These are phyloP conservation scores for Smithsoniella earleae DNA, from an alignment of 163 green algal genomes.

Conservation along the genomic window DNA sequence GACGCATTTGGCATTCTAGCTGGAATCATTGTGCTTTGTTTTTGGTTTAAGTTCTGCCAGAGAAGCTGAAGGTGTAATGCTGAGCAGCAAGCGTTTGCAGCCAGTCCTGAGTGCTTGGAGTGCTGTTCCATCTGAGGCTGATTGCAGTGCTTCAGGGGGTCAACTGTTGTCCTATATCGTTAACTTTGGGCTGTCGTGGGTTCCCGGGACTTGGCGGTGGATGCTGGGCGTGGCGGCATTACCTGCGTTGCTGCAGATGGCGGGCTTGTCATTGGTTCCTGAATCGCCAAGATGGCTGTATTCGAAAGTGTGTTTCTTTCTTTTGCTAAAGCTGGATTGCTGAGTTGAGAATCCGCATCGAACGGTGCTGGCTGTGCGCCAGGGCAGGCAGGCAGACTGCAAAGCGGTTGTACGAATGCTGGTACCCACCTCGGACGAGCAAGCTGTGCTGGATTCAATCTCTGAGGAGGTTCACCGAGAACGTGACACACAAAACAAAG, in stretches of 20 bases:
- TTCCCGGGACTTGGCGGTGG: conserved; percentile 55
- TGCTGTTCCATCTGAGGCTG: too few species aligned
- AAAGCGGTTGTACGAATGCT: not conserved
- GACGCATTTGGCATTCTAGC: too few species aligned
- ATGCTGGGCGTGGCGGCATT: conserved; percentile 63
- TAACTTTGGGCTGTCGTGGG: conserved; percentile 53
- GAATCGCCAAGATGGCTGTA: conserved; percentile 51
- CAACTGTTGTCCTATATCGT: conserved; percentile 63
- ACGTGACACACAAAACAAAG: not conserved
- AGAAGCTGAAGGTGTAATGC: too few species aligned
- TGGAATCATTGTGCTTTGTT: too few species aligned
- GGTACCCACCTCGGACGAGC: not conserved
- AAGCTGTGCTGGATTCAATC: not conserved
- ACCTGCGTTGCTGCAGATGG: conserved; percentile 47
- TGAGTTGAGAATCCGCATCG: too few species aligned
- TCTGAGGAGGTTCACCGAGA: not conserved
- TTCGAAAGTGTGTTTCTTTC: conserved; percentile 18
- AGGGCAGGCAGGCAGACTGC: not conserved
- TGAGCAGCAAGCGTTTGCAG: too few species aligned
- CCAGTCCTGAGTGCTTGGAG: too few species aligned
- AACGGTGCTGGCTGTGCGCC: too few species aligned
- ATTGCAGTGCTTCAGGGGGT: too few species aligned
- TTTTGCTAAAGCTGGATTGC: not conserved
- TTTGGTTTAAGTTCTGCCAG: too few species aligned
- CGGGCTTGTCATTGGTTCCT: conserved; percentile 48